Percentiles rank a stretch among this genome's conserved stretches.
phyloP scores from a whole-genome alignment of 805 yeast genomes.

The Myxozyma neotropica region DNA sequence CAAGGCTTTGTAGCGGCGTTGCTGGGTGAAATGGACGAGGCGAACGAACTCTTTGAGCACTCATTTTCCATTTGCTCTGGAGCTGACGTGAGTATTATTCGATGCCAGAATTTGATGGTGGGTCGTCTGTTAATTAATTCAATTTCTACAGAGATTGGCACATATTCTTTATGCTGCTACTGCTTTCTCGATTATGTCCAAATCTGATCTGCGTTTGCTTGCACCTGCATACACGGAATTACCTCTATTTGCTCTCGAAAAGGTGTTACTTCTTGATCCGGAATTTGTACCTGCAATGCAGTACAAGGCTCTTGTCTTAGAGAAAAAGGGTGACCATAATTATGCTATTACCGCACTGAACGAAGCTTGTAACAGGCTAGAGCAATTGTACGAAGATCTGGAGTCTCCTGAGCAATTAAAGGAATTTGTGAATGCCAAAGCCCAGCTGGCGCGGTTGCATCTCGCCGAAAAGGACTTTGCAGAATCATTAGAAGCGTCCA shows the following conservation, averaged over 20 bases:
- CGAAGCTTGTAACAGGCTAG: conserved; percentile 54
- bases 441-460: conserved; percentile 71
- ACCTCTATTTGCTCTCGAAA: conserved; percentile 43
- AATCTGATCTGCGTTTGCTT: conserved; percentile 38
- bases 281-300: conserved; percentile 37
- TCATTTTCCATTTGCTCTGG: conserved; percentile 80
- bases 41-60: conserved; percentile 69
- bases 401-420: conserved; percentile 54
- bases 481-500: conserved; percentile 57
- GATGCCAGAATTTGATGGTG: background rate
- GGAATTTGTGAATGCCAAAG: conserved; percentile 60
- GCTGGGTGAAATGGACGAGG: conserved; percentile 47
- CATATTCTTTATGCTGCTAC: conserved; percentile 72
- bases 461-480: conserved; percentile 62
- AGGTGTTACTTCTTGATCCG: conserved; percentile 54
- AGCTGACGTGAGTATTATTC: conserved; percentile 44
- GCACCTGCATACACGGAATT: conserved; percentile 3
- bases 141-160: conserved; percentile 50
- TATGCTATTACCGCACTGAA: conserved; percentile 54
- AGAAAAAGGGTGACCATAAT: conserved; percentile 67
- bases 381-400: conserved; percentile 55
- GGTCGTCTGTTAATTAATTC: background rate
- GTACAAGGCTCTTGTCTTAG: conserved; percentile 48
- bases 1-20: conserved; percentile 59
- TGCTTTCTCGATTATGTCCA: conserved; percentile 41